These are phyloP conservation scores for Penicillium carneum DNA, from an alignment of 2,329 filamentous ascomycete species.

Conservation along the genomic window DNA sequence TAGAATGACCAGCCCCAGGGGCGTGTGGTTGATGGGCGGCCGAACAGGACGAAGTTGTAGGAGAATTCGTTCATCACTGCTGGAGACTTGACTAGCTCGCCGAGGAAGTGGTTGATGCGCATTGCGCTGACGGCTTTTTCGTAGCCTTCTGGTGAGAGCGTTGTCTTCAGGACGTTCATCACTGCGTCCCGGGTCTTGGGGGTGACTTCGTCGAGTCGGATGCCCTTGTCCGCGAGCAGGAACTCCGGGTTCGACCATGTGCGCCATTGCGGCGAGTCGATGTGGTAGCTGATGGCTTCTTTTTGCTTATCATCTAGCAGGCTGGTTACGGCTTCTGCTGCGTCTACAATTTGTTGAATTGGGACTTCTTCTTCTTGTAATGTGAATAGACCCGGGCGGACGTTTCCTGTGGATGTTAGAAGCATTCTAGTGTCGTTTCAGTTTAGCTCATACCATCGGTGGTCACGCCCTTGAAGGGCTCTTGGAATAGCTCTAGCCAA, in stretches of 20 bases:
- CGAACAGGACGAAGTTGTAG: slow-evolving; percentile 79
- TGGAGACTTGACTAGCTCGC: slow-evolving; percentile 68
- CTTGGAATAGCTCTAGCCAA: slow-evolving; percentile 64
- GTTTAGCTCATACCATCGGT: slow-evolving; percentile 62
- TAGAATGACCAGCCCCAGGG: slow-evolving; percentile 80
- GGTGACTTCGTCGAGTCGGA: slow-evolving; percentile 71
- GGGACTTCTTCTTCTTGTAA: slow-evolving; percentile 70
- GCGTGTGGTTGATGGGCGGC: slow-evolving; percentile 61
- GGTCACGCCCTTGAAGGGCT: slow-evolving; percentile 75
- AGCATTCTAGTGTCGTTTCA: not conserved
- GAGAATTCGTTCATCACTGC: slow-evolving; percentile 75
- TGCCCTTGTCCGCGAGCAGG: slow-evolving; percentile 70
- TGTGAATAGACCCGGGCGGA: slow-evolving; percentile 63
- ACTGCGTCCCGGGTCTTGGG: slow-evolving; percentile 57
- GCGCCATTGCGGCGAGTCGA: slow-evolving; percentile 75
- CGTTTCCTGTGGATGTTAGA: slow-evolving; percentile 51
- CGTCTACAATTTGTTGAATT: slow-evolving; percentile 63
- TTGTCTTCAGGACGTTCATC: slow-evolving; percentile 63
- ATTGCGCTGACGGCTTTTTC: slow-evolving; percentile 72
- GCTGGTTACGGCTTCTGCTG: slow-evolving; percentile 57
- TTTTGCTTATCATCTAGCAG: slow-evolving; percentile 60
- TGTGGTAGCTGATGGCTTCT: slow-evolving; percentile 62
- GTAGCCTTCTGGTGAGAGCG: slow-evolving; percentile 74
- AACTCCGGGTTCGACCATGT: slow-evolving; percentile 78
- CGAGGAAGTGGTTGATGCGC: slow-evolving; percentile 78